Conservation (phyloP, 805 yeast species). For the Saccharomyces cerevisiae region DNA sequence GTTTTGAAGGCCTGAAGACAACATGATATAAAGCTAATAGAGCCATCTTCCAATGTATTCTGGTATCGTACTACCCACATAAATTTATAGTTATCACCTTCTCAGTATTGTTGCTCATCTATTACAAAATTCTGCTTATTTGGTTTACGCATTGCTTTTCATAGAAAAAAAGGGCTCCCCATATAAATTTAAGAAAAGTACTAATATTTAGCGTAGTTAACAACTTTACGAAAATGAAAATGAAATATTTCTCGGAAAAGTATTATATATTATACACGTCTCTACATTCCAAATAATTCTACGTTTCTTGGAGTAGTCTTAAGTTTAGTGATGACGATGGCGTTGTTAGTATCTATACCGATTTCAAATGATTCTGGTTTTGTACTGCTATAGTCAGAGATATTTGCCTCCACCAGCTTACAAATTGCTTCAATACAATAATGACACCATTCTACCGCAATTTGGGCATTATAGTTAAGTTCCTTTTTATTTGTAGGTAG, state of each 20-base stretch:
- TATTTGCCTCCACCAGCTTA: slow-evolving; percentile 6
- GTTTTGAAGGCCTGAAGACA: slow-evolving; percentile 9
- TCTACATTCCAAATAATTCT: not conserved
- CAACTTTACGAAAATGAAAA: too few species aligned
- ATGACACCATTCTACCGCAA: slow-evolving; percentile 25
- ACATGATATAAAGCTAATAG: slow-evolving; percentile 7
- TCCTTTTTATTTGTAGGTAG: slow-evolving; percentile 9
- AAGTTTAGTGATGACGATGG: slow-evolving; percentile 9
- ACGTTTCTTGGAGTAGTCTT: slow-evolving; percentile 10
- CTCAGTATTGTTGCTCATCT: not conserved
- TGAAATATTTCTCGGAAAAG: not conserved
- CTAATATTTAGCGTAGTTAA: too few species aligned
- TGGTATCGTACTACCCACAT: slow-evolving; percentile 25
- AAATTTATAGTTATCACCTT: not conserved
- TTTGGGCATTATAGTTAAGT: slow-evolving; percentile 19
- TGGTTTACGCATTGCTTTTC: not conserved
- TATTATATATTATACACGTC: not conserved
- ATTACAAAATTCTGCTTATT: not conserved
- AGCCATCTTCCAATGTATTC: slow-evolving; percentile 17
- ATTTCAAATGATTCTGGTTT: slow-evolving; percentile 15
- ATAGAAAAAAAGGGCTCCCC: not conserved
- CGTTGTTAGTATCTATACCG: slow-evolving; percentile 8
- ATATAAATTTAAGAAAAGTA: not conserved
- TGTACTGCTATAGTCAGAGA: not conserved
- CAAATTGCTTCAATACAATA: slow-evolving; percentile 16